These are phyloP conservation scores for Neurospora sp. DNA, from an alignment of 495 filamentous ascomycete species.

Conservation along the genomic window DNA sequence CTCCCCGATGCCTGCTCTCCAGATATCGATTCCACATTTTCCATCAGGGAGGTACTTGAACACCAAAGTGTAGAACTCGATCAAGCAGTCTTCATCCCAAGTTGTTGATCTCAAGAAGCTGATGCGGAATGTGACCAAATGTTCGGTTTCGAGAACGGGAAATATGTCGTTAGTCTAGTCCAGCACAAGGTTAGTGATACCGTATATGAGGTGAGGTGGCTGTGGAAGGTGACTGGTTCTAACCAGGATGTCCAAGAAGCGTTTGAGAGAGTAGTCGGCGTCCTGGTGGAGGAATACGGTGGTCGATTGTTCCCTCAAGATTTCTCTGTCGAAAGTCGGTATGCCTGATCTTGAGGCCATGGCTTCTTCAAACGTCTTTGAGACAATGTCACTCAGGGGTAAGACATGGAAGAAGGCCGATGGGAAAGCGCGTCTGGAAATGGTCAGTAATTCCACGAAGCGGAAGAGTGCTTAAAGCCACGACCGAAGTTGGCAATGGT, in stretches of 20 bases:
- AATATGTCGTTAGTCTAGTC: conserved; percentile 14
- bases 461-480: not conserved
- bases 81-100: conserved; percentile 2
- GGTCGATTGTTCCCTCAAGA: conserved; percentile 5
- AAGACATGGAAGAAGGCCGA: conserved; percentile 13
- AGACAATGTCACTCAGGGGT: conserved; percentile 1
- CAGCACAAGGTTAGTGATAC: not conserved
- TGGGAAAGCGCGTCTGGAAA: conserved; percentile 10
- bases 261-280: conserved; percentile 2
- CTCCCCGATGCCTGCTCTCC: conserved; percentile 9
- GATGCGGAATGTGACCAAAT: conserved; percentile 14
- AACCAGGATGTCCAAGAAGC: conserved; percentile 15
- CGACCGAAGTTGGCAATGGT: not conserved
- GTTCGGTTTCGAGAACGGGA: conserved; percentile 11
- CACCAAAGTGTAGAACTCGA: conserved; percentile 14
- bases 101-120: conserved; percentile 3
- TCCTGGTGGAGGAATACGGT: conserved; percentile 11
- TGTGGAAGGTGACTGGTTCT: not conserved
- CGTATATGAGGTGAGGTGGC: not conserved
- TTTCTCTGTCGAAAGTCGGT: conserved; percentile 1
- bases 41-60: conserved; percentile 10
- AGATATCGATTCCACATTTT: conserved; percentile 11
- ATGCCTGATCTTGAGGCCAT: conserved; percentile 3
- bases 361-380: conserved; percentile 9
- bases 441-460: not conserved